These are phyloP conservation scores for Gaertneriomyces sp. DNA, from an alignment of 192 early-diverging fungal species.

Conservation along the genomic window DNA sequence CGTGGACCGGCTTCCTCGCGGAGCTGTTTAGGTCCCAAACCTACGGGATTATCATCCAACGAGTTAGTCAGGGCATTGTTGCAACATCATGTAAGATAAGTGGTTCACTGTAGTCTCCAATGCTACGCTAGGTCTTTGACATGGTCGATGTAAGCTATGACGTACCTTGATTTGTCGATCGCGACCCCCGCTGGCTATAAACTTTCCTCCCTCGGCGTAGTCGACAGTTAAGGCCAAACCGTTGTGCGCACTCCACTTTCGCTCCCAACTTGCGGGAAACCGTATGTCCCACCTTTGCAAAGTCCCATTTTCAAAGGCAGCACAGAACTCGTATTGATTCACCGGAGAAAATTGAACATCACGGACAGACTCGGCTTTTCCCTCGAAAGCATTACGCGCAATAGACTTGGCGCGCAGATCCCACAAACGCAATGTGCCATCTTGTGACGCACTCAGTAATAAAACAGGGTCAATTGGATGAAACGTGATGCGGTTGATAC, in stretches of 20 bases:
- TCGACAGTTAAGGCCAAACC: conserved; percentile 70
- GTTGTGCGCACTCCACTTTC: conserved; percentile 67
- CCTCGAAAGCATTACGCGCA: conserved; percentile 62
- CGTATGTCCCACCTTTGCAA: conserved; percentile 81
- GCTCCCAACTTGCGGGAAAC: conserved; percentile 56
- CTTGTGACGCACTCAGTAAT: conserved; percentile 74
- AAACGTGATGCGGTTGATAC: conserved; percentile 76
- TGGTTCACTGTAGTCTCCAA: background rate
- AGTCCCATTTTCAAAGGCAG: conserved; percentile 77
- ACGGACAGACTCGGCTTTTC: conserved; percentile 70
- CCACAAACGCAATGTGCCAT: conserved; percentile 73
- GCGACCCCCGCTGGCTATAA: conserved; percentile 72
- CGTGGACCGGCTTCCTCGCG: conserved; percentile 52
- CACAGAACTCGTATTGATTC: conserved; percentile 60
- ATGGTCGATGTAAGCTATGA: background rate
- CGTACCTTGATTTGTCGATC: conserved; percentile 72
- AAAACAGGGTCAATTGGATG: conserved; percentile 63
- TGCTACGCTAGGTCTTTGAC: background rate
- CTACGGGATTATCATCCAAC: conserved; percentile 25
- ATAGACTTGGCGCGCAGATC: conserved; percentile 59
- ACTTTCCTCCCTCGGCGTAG: conserved; percentile 66
- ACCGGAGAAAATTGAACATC: conserved; percentile 75
- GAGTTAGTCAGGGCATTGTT: too few species aligned
- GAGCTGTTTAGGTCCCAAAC: conserved; percentile 69
- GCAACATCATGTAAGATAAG: too few species aligned